Evolutionary conservation across 441 rosid genomes (phyloP).

Genomic region (Adansonia grandidieri): DNA sequence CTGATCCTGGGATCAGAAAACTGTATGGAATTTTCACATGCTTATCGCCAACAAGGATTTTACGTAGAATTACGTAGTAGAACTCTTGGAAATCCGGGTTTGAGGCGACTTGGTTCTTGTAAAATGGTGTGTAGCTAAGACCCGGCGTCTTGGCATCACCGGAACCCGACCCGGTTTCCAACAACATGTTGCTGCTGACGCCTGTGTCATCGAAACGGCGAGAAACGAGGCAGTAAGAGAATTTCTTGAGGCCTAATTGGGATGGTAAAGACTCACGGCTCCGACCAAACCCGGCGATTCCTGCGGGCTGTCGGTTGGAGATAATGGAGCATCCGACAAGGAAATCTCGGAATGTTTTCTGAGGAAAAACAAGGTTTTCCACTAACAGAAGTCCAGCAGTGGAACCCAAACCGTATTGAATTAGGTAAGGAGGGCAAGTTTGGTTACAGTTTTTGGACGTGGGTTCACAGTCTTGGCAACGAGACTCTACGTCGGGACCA

Average conservation of each 20-base stretch:
- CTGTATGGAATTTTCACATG: slow-evolving; percentile 64
- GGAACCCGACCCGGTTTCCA: slow-evolving; percentile 49
- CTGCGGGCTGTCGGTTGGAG: slow-evolving; percentile 74
- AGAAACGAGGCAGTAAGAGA: slow-evolving; percentile 74
- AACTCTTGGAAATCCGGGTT: slow-evolving; percentile 50
- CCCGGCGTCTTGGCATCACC: slow-evolving; percentile 49
- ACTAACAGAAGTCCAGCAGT: slow-evolving; percentile 66
- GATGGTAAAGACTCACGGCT: slow-evolving; percentile 62
- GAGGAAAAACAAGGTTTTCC: slow-evolving; percentile 57
- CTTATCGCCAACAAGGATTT: slow-evolving; percentile 64
- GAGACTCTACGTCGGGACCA: slow-evolving; percentile 52
- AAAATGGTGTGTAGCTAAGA: slow-evolving; percentile 68
- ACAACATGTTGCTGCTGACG: slow-evolving; percentile 56
- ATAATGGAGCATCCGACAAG: slow-evolving; percentile 75
- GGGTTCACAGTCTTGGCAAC: slow-evolving; percentile 50
- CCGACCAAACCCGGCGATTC: slow-evolving; percentile 88
- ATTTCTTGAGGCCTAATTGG: slow-evolving; percentile 65
- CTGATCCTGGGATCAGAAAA: slow-evolving; percentile 53
- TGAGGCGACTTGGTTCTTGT: slow-evolving; percentile 44
- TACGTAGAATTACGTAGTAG: slow-evolving; percentile 63
- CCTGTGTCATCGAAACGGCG: slow-evolving; percentile 60
- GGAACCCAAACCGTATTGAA: slow-evolving; percentile 77
- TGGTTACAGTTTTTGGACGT: slow-evolving; percentile 53
- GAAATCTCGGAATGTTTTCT: slow-evolving; percentile 51
- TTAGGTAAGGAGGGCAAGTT: slow-evolving; percentile 6